Percentiles rank a stretch among this genome's conserved stretches.
Conservation (phyloP, 768 basidiomycete genomes). For the Boletus eberwhitei region DNA sequence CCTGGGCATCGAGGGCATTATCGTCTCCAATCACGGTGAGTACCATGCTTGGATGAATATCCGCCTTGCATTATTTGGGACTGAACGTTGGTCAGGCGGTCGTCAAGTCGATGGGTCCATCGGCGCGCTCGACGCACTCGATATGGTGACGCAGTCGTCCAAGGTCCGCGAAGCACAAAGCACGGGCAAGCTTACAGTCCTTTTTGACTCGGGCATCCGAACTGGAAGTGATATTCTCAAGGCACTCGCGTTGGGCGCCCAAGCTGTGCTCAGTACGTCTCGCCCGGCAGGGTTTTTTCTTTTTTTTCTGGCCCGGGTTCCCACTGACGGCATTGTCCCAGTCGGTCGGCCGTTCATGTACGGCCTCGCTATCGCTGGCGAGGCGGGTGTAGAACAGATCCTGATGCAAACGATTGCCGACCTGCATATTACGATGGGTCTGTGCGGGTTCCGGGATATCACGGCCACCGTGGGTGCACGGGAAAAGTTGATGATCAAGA, state of each 20-base stretch:
- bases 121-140: conserved; percentile 67
- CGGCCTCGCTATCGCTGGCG: conserved; percentile 46
- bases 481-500: conserved; percentile 33
- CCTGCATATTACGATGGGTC: conserved; percentile 41
- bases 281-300: background rate
- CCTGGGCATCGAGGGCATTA: conserved; percentile 62
- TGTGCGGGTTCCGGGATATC: conserved; percentile 37
- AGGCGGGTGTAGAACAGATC: conserved; percentile 48
- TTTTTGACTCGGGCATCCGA: conserved; percentile 65
- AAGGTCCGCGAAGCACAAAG: conserved; percentile 55
- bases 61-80: background rate
- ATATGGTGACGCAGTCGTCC: conserved; percentile 60
- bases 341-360: conserved; percentile 47
- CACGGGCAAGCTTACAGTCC: conserved; percentile 58
- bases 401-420: conserved; percentile 43
- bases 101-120: conserved; percentile 79
- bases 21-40: conserved; percentile 79
- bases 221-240: conserved; percentile 52
- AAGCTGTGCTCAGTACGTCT: conserved; percentile 44
- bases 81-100: conserved; percentile 44
- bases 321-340: background rate
- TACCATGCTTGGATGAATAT: background rate
- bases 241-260: conserved; percentile 56
- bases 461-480: conserved; percentile 38
- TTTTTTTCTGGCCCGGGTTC: background rate